These are phyloP conservation scores for Eimeria praecox DNA, from an alignment of 169 alveolate species.

Conservation along the genomic window DNA sequence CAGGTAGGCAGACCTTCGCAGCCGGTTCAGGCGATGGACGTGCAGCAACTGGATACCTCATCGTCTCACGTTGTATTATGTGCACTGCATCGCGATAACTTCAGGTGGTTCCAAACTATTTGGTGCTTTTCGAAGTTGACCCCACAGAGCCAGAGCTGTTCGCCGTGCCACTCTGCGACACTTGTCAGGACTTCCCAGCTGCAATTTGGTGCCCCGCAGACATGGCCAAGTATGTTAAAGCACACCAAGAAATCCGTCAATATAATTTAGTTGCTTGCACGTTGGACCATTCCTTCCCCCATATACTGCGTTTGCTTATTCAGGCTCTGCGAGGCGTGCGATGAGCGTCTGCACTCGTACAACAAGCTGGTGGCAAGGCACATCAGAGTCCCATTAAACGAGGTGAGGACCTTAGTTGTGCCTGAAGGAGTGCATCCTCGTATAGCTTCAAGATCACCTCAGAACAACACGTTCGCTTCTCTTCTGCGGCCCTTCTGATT, in stretches of 20 bases:
- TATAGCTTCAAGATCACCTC: background rate
- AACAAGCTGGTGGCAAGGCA: constrained; percentile 94
- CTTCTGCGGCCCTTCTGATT: background rate
- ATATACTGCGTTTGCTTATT: background rate
- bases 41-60: background rate
- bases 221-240: constrained; percentile 85
- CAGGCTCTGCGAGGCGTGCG: constrained; percentile 92
- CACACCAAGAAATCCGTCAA: background rate
- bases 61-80: background rate
- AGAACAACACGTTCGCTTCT: background rate
- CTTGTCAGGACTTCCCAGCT: constrained; percentile 93
- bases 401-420: constrained; percentile 82
- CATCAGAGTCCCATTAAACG: constrained; percentile 92
- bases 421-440: background rate
- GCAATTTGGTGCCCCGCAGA: constrained; percentile 94
- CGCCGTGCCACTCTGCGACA: constrained; percentile 94
- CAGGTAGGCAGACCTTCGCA: background rate
- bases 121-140: constrained; percentile 93
- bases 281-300: background rate
- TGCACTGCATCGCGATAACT: background rate
- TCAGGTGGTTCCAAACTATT: constrained; percentile 90
- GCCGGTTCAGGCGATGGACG: background rate
- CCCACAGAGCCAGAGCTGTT: constrained; percentile 91
- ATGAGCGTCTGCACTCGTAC: constrained; percentile 90
- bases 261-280: background rate